Evolutionary conservation across 306 rosid species (phyloP), one percentile per base, ranked within the genome.

Genomic region (Purshia tridentata): DNA sequence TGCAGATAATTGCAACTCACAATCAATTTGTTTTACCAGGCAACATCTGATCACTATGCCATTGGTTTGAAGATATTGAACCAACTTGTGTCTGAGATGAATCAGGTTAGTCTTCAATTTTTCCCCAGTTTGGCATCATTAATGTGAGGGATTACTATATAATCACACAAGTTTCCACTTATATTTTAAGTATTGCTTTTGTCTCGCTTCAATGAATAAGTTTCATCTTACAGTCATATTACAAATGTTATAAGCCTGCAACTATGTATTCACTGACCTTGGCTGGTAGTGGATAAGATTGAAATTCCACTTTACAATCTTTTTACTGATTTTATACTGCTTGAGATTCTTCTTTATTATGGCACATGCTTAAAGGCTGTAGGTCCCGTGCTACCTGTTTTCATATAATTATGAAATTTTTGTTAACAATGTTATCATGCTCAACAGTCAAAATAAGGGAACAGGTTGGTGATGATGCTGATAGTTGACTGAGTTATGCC

Each of bases 21-120:
- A 13, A 63, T 22, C 47, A 19, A 76, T 80, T 69, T 74, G 46
- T 81, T 57, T 64, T 59, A 22, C 70, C 88, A 94, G 97, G 97
- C 95, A 63, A 84, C 97, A 0, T 88, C 97, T 6, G 99, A 92
- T 69, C 99, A 89, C 83, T 94, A 84, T 84, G 92, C 93, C 64
- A 94, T 94, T 73, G 99, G 97, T 74, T 84, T 94, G 88, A 94
- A 88, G 96, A 91, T 94, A 76, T 82, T 94, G 56, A 94, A 90
- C 81, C 99, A 94, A 81, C 95, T 94, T 74, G 91, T 91, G 68
- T 89, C 97, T 72, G 99, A 94, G 91, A 91, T 94, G 97, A 94
- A 91, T 86, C 97, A 94, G 99, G 99, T 94, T 70, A 52, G 84
- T 47, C 60, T 79, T 81, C 65, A 81, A 60, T 51, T 41, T 65